Evolutionary conservation across 495 filamentous ascomycete genomes (phyloP), one percentile per base, ranked within the genome.

Genomic region (Penicillium canariense): DNA sequence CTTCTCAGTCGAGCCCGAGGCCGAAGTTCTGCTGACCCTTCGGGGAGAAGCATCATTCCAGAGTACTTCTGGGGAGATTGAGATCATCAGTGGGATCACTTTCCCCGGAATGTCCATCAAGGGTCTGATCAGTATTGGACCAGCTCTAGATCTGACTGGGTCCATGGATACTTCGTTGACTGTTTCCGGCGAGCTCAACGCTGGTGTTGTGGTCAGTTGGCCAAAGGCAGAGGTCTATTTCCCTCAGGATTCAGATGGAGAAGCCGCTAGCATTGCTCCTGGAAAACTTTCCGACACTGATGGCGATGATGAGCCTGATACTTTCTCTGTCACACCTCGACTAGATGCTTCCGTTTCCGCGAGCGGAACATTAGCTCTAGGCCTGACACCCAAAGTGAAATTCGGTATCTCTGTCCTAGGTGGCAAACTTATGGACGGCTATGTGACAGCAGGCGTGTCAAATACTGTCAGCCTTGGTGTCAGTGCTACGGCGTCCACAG

Each of bases 351-450:
- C 27, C 3, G 39, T 53, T 8, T 45, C 40, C 1, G 40, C 40
- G 35, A 53, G 15, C 39, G 50, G 17, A 53, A 44, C 36, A 23
- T 53, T 28, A 39, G 27, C 9, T 38, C 20, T 53, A 36, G 5
- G 50, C 27, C 50, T 53, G 6, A 53, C 50, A 4, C 50, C 50
- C 2, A 1, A 53, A 22, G 50, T 53, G 6, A 27, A 30, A 12
- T 53, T 53, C 23, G 50, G 50, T 20, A 53, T 53, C 23, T 53
- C 50, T 22, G 50, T 53, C 2, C 23, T 53, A 12, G 40, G 50
- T 1, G 50, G 50, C 4, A 39, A 53, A 14, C 23, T 53, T 2
- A 53, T 53, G 40, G 25, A 27, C 11, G 50, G 50, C 34, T 38
- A 53, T 35, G 50, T 53, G 7, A 53, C 50, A 17, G 14, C 50